Evolutionary conservation across 2,329 filamentous ascomycete species (phyloP), one percentile per base, ranked within the genome.

Genomic region (Colletotrichum sp.): DNA sequence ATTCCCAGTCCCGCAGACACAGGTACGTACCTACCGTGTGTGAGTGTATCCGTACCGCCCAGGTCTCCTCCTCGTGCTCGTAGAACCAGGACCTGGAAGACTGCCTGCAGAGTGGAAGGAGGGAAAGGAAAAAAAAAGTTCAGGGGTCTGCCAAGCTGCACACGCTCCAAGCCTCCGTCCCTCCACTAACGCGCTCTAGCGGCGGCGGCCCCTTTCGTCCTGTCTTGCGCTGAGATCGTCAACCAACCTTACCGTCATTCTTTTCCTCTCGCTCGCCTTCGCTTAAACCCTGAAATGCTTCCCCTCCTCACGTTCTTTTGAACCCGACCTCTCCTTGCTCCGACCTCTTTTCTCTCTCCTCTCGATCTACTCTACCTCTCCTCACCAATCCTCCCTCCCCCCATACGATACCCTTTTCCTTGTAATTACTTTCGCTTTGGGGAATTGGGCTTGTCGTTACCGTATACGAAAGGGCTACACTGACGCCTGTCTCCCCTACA

Each of bases 221-320:
- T 76, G 74, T 74, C 72, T 71, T 55, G 60, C 24, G 60, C 16
- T 28, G 60, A 48, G 70, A 69, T 73, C 74, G 48, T 66, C 74
- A 60, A 69, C 64, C 63, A 58, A 57, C 71, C 73, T 48, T 73
- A 65, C 64, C 63, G 61, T 75, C 69, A 67, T 63, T 72, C 63
- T 61, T 64, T 64, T 66, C 43, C 48, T 67, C 57, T 28, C 26
- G 24, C 24, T 72, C 64, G 73, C 64, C 70, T 77, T 75, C 68
- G 72, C 73, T 69, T 55, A 72, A 77, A 69, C 68, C 72, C 75
- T 72, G 73, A 69, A 60, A 64, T 72, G 73, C 73, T 72, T 68
- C 72, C 72, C 75, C 72, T 75, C 75, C 68, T 66, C 75, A 48
- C 55, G 32, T 66, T 78, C 67, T 69, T 60, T 78, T 76, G 57